phyloP scores from a whole-genome alignment of 2,329 filamentous ascomycete species.

The Phaeoacremonium minimum region DNA sequence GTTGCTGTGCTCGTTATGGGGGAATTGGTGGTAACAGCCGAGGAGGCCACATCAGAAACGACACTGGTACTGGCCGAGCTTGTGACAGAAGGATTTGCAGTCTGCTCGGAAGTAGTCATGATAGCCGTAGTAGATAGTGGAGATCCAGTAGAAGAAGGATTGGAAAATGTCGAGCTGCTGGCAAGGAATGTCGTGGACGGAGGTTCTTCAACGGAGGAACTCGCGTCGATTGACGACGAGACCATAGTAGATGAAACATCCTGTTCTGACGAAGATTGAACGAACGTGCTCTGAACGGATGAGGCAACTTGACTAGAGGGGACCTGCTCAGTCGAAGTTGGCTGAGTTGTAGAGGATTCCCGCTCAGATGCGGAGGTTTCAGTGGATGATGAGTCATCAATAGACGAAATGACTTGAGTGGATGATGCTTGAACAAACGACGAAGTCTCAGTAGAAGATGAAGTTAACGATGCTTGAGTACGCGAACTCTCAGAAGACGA shows the following conservation, averaged over 20 bases:
- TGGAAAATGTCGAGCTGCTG: background rate
- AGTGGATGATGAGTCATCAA: background rate
- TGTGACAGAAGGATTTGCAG: background rate
- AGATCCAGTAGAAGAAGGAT: background rate
- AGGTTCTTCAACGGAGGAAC: background rate
- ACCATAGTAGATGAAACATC: background rate
- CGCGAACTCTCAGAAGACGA: background rate
- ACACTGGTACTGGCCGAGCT: background rate
- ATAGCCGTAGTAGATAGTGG: background rate
- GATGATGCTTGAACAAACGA: background rate
- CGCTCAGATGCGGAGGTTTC: too few relatives aligned
- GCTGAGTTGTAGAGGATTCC: too few relatives aligned
- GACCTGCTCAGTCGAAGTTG: too few relatives aligned
- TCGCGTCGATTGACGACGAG: background rate
- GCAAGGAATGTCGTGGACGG: background rate
- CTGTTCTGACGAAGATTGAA: background rate
- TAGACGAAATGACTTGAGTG: background rate
- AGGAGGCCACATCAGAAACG: background rate
- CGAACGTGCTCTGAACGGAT: background rate
- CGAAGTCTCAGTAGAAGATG: background rate
- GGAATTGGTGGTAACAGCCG: background rate
- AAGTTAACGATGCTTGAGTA: background rate
- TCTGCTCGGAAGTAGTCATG: background rate
- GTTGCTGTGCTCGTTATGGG: background rate
- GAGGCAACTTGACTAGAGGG: background rate